Base-by-base conservation (phyloP, 495 filamentous ascomycete species). In the Trichoderma gamsii region DNA sequence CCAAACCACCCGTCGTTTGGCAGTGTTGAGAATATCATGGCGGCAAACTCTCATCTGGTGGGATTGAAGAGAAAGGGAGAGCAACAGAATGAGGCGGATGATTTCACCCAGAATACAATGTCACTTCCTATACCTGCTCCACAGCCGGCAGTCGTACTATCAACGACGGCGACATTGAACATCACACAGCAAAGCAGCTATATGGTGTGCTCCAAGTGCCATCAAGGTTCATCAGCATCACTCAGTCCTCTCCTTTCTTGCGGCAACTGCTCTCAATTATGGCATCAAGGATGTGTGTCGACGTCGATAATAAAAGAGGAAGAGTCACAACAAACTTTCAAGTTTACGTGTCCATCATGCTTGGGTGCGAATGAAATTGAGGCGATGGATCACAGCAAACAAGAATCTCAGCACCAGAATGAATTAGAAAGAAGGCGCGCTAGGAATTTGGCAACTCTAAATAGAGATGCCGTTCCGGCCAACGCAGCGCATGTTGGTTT, bases 11-110 rank as follows among this genome's bases (percentile, higher is more conserved):
- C 4, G 49, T 4, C 35, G 9, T 43, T 65, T 0, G n/a, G 66
- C 73, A 66, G 68, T 72, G 70, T 25, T 73, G 71, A 2, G 70
- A 72, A 32, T 68, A 72, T 46, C 64, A 74, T 46, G 69, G 68
- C 68, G 69, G 71, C 67, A 69, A 75, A 27, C 66, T 56, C 70
- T 25, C 35, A 21, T 16, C 35, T 65, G 6, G 11, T 32, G 11
- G 41, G 51, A 23, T 72, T 67, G 68, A 75, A 66, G 12, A 68
- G 63, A 64, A 65, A 65, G 49, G 61, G 64, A 67, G 63, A 32
- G 21, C 65, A 61, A 15, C 70, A 71, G 2, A n/a, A 66, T n/a
- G 51, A 46, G 67, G 21, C 5, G 7, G 59, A 61, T 35, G 43
- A 51, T 41, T 71, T 65, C 64, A 71, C 35, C 32, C 44, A 66